Evolutionary conservation across 495 filamentous ascomycete genomes (phyloP), one percentile per base, ranked within the genome.

Genomic region (Clohesyomyces aquaticus): DNA sequence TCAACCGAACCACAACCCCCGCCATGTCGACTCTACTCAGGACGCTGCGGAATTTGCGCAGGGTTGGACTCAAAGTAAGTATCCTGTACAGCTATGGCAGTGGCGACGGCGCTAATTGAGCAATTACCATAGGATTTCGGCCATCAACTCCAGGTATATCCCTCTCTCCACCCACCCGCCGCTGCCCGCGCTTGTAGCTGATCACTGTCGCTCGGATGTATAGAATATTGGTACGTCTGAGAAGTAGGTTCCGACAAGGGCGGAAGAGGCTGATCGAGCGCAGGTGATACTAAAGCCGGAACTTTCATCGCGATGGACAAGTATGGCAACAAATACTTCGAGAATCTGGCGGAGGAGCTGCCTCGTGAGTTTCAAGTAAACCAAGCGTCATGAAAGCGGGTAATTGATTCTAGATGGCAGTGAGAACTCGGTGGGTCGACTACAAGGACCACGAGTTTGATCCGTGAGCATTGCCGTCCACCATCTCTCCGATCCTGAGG

Each of bases 371-470:
- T 25, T 8, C 14, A 8, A n/a, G 6, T 1, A 23, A n/a, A 10
- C 8, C 3, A 18, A 1, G 3, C 29, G 10, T 2, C 16, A 8
- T 22, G 1, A 26, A 22, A 47, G 69, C 73, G 28, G 29, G 46
- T 38, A 26, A 61, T 16, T 53, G 25, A 57, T 16, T 32, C 18
- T 54, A 26, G 10, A 19, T 11, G 6, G 26, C 65, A 98, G 93
- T 98, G 70, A 88, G 95, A 59, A 98, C 94, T 70, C 86, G 95
- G 83, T 98, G 95, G 94, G 90, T 98, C 50, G 94, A 98, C 77
- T 98, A 93, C 82, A 91, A 89, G 79, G 82, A 88, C 71, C 79
- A 88, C 63, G 91, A 96, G 81, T 93, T 80, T 71, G 90, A 96
- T 68, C 79, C 94, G 82, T 93, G 82, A 63, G 84, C 12, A 18